Conservation (phyloP, 164 flowering plant genomes). For the Taxillus chinensis region DNA sequence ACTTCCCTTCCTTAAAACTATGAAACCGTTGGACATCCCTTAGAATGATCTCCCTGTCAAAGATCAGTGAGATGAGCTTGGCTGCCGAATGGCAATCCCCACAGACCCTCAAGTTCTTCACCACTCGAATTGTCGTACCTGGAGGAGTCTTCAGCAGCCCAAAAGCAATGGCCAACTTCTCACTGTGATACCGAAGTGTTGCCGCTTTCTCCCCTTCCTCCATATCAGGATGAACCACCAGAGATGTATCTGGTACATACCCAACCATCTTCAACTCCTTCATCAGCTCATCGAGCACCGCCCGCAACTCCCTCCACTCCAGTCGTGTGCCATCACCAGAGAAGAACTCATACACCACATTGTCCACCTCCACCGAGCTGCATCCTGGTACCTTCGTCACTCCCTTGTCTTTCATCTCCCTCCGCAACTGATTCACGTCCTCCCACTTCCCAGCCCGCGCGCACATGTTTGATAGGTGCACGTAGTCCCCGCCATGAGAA, state of each 20-base stretch:
- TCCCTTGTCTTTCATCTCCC: constrained; percentile 51
- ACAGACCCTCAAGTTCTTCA: constrained; percentile 69
- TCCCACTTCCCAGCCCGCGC: constrained; percentile 63
- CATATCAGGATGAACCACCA: constrained; percentile 50
- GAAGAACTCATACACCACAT: constrained; percentile 63
- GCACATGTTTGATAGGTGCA: constrained; percentile 55
- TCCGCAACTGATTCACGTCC: constrained; percentile 42
- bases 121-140: constrained; percentile 62
- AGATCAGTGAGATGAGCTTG: constrained; percentile 43
- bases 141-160: constrained; percentile 62
- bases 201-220: constrained; percentile 47
- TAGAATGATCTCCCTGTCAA: constrained; percentile 43
- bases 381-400: constrained; percentile 61
- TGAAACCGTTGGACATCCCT: constrained; percentile 69
- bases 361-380: constrained; percentile 61
- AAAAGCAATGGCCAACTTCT: constrained; percentile 62
- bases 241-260: constrained; percentile 58
- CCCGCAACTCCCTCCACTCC: constrained; percentile 26
- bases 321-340: constrained; percentile 48
- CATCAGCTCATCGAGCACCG: constrained; percentile 42
- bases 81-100: constrained; percentile 70
- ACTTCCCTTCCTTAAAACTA: constrained; percentile 50
- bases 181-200: constrained; percentile 61
- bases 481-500: constrained; percentile 69
- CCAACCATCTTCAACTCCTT: constrained; percentile 49